A percentile compares a stretch with the other conserved stretches of the same genome.
These are phyloP conservation scores for Chaetomium olivaceum DNA, from an alignment of 2,329 filamentous ascomycete genomes.

Conservation along the genomic window DNA sequence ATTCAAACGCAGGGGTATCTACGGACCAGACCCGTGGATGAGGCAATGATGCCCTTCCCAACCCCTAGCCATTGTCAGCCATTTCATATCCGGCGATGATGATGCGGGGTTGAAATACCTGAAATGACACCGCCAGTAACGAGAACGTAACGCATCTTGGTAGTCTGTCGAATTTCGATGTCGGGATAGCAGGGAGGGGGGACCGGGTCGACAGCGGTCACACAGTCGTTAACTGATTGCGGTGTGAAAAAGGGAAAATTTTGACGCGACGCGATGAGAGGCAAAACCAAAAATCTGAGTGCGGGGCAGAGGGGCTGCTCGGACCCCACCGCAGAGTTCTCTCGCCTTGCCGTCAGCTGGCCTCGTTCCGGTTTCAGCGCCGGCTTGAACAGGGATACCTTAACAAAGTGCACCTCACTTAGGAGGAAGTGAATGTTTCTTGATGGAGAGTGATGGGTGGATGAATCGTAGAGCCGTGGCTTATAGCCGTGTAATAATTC, in stretches of 20 bases:
- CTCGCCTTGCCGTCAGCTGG: constrained; percentile 17
- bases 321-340: constrained; percentile 3
- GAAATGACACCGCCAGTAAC: constrained; percentile 29
- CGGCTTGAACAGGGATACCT: not conserved
- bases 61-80: constrained; percentile 23
- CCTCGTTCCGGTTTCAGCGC: constrained; percentile 9
- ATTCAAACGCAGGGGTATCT: not conserved
- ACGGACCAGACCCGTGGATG: constrained; percentile 27
- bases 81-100: not conserved
- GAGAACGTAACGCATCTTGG: constrained; percentile 28
- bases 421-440: not conserved
- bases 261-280: constrained; percentile 24
- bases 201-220: constrained; percentile 12
- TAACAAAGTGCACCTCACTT: too few species aligned
- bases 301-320: constrained; percentile 20
- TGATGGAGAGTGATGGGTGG: not conserved
- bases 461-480: not conserved
- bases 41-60: constrained; percentile 29
- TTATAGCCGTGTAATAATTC: too few species aligned
- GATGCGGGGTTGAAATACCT: constrained; percentile 11
- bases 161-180: constrained; percentile 13
- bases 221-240: constrained; percentile 7
- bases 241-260: constrained; percentile 24
- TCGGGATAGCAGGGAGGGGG: not conserved
- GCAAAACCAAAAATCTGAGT: constrained; percentile 17